A percentile compares a stretch with the other conserved stretches of the same genome.
Evolutionary conservation across 768 basidiomycete genomes (phyloP).

Genomic region (Tulasnella calospora): DNA sequence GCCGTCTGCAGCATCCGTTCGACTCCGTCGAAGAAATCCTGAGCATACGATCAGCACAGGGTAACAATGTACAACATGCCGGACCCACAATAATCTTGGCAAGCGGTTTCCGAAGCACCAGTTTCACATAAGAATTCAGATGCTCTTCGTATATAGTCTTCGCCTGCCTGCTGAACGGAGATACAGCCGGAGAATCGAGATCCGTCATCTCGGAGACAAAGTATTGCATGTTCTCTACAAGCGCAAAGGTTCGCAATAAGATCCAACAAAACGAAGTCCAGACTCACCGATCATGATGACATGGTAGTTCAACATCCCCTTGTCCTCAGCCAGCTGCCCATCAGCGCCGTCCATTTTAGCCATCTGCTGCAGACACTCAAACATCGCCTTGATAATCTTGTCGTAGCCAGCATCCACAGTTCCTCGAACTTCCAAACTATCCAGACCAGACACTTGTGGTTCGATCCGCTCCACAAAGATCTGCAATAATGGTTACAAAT

Average conservation of each 20-base stretch:
- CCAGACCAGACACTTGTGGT: constrained; percentile 70
- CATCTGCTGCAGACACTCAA: constrained; percentile 90
- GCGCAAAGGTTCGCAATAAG: neutral
- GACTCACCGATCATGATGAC: constrained; percentile 85
- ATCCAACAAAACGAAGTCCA: neutral
- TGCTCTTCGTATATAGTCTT: constrained; percentile 87
- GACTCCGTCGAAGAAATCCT: constrained; percentile 95
- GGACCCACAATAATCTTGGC: constrained; percentile 72
- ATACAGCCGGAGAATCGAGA: constrained; percentile 60
- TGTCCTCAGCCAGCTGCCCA: constrained; percentile 65
- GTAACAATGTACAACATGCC: neutral
- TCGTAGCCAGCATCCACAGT: constrained; percentile 82
- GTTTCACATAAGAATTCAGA: constrained; percentile 75
- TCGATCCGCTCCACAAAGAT: constrained; percentile 77
- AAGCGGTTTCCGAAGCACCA: constrained; percentile 82
- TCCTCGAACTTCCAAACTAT: constrained; percentile 68
- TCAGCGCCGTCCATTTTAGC: constrained; percentile 86
- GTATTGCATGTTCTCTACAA: constrained; percentile 90
- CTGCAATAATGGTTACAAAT: constrained; percentile 29
- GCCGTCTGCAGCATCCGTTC: constrained; percentile 81
- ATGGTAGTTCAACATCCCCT: constrained; percentile 94
- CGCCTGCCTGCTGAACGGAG: constrained; percentile 62
- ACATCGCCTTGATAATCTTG: constrained; percentile 82
- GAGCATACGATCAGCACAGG: constrained; percentile 3
- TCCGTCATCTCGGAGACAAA: constrained; percentile 78